A percentile compares a stretch with the other conserved stretches of the same genome.
Conservation (phyloP, 1,284 basidiomycete species). For the Boletus semigastroideus region DNA sequence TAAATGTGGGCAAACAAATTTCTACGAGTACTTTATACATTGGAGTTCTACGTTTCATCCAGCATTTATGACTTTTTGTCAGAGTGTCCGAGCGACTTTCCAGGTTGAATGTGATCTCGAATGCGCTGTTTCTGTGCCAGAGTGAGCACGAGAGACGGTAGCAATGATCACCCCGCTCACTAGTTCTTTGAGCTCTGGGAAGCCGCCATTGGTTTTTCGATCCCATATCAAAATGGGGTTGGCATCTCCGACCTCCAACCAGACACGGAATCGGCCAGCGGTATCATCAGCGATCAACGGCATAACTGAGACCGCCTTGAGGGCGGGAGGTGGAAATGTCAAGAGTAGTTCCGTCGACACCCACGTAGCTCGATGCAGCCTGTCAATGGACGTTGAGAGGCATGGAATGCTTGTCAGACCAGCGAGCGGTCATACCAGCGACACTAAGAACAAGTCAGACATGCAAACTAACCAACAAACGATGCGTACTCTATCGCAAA, state of each 20-base stretch:
- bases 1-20: constrained; percentile 3
- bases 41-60: too few relatives aligned
- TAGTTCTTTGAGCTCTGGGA: constrained; percentile 85
- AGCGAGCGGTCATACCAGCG: constrained; percentile 54
- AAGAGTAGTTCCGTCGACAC: constrained; percentile 85
- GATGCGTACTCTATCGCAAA: constrained; percentile 76
- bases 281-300: constrained; percentile 81
- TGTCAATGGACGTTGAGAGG: constrained; percentile 30
- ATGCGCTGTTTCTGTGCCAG: constrained; percentile 78
- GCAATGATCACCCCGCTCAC: constrained; percentile 42
- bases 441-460: constrained; percentile 45
- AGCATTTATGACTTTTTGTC: constrained; percentile 43
- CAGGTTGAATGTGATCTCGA: constrained; percentile 78
- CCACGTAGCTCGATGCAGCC: constrained; percentile 88
- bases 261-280: constrained; percentile 85
- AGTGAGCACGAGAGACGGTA: constrained; percentile 5
- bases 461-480: neutral
- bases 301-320: constrained; percentile 67
- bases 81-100: constrained; percentile 79
- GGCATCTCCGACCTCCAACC: constrained; percentile 56
- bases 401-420: neutral
- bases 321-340: constrained; percentile 77
- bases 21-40: too few relatives aligned
- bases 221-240: constrained; percentile 64
- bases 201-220: constrained; percentile 83